Evolutionary conservation across 2,329 filamentous ascomycete genomes (phyloP).

Genomic region (Aspergillus melleus): DNA sequence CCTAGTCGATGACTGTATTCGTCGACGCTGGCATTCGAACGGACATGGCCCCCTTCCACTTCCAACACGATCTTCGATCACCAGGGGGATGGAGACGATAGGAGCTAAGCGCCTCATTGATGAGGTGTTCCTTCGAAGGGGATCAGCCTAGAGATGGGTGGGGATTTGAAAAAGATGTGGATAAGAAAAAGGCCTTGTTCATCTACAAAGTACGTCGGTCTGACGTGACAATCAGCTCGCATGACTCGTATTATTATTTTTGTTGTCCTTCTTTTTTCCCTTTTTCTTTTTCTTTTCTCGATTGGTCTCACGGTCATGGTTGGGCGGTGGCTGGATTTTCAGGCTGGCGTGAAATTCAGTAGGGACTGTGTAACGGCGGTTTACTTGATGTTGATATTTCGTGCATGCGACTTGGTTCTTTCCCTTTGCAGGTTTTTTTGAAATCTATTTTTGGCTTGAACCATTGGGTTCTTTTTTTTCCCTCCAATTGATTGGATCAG

Average conservation of each 20-base stretch:
- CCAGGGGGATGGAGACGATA: slow-evolving; percentile 62
- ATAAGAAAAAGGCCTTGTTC: neutral
- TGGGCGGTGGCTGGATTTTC: slow-evolving; percentile 1
- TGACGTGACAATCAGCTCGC: neutral
- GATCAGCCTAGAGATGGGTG: slow-evolving; percentile 29
- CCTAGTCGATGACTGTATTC: slow-evolving; percentile 89
- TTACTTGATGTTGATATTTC: neutral
- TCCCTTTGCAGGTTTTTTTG: neutral
- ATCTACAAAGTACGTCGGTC: neutral
- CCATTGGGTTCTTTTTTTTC: neutral
- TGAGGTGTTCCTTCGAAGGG: slow-evolving; percentile 61
- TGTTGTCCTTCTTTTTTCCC: slow-evolving; percentile 9
- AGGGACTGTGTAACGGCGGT: neutral
- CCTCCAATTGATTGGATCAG: neutral
- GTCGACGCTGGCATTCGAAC: slow-evolving; percentile 68
- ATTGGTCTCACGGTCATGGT: neutral
- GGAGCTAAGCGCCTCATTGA: slow-evolving; percentile 63
- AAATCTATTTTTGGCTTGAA: neutral
- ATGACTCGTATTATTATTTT: neutral
- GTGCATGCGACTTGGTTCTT: neutral
- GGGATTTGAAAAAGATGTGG: neutral
- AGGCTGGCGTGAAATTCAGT: slow-evolving; percentile 1
- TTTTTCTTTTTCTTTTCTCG: slow-evolving; percentile 7
- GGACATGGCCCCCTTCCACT: slow-evolving; percentile 53
- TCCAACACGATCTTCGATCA: slow-evolving; percentile 53